Evolutionary conservation across 139 green algal genomes (phyloP), one percentile per base, ranked within the genome.

Genomic region (Spirogloea muscicola): DNA sequence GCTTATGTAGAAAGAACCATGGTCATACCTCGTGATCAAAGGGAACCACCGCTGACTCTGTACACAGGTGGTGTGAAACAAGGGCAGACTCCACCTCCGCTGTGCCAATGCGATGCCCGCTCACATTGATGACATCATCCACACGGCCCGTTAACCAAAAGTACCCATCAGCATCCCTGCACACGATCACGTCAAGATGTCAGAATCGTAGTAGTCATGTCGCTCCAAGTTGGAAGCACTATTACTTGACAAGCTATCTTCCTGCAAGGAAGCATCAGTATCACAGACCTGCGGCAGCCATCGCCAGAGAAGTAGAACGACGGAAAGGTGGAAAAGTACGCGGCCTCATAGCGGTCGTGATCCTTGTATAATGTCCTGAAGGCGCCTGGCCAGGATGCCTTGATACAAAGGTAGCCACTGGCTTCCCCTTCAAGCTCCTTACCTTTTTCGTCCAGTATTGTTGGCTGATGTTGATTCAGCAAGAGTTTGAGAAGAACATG

Each of bases 71-170:
- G 44, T 86, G 81, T 10, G 34, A 13, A 10, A 74, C 77, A 21
- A 86, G 71, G 9, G 81, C 81, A 1, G 76, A 85, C 72, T 86
- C 81, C 68, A 86, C 80, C 71, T 86, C 81, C 29, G 81, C 81
- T 6, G 81, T 86, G 29, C 81, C 81, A 44, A 86, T 86, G 27
- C 81, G 72, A 58, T 86, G 81, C 13, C 81, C 81, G 31, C 65
- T 79, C 25, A 97, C 91, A 58, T 94, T 93, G 74, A 92, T 91
- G 9, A 97, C 92, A 72, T 97, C 92, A 67, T 97, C 92, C 67
- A 97, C 92, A 36, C 92, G 87, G 29, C 85, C 88, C 48, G 88
- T 93, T 78, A 92, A 88, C 88, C 87, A 91, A 60, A 89, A 89
- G 81, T 90, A 90, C 5, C 88, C 88, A 61, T 92, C 84, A 29